A percentile compares a stretch with the other conserved stretches of the same genome.
These are phyloP conservation scores for Boletus edulis DNA, from an alignment of 768 basidiomycete genomes.

Conservation along the genomic window DNA sequence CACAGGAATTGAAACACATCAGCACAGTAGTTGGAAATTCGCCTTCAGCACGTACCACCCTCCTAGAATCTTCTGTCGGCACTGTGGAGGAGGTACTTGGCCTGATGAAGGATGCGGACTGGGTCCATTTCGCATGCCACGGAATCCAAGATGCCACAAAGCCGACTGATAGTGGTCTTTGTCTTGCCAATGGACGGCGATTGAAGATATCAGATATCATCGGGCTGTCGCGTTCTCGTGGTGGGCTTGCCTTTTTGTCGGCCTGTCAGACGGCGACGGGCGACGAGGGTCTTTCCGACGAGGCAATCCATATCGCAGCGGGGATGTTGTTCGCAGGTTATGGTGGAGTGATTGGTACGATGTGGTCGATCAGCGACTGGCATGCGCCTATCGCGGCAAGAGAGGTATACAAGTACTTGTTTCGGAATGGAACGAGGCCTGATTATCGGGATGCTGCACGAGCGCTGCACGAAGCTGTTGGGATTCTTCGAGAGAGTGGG, in stretches of 20 bases:
- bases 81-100: no score
- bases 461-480: no score
- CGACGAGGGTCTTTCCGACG: not conserved
- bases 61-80: accelerated
- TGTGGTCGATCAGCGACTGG: not conserved
- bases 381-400: slow-evolving; percentile 25
- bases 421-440: no score
- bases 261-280: no score
- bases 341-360: slow-evolving; percentile 2
- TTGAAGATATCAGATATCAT: not conserved
- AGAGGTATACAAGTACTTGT: no score
- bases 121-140: no score
- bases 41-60: accelerated
- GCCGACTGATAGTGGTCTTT: no score
- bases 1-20: not conserved
- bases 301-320: not conserved
- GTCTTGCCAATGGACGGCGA: not conserved
- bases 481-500: no score
- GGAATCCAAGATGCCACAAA: no score
- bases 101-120: no score
- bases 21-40: no score
- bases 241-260: not conserved
- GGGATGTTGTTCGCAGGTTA: slow-evolving; percentile 35
- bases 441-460: no score
- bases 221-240: not conserved